Evolutionary conservation across 2,329 filamentous ascomycete genomes (phyloP), one percentile per base, ranked within the genome.

Genomic region (Knoxdaviesia proteae): DNA sequence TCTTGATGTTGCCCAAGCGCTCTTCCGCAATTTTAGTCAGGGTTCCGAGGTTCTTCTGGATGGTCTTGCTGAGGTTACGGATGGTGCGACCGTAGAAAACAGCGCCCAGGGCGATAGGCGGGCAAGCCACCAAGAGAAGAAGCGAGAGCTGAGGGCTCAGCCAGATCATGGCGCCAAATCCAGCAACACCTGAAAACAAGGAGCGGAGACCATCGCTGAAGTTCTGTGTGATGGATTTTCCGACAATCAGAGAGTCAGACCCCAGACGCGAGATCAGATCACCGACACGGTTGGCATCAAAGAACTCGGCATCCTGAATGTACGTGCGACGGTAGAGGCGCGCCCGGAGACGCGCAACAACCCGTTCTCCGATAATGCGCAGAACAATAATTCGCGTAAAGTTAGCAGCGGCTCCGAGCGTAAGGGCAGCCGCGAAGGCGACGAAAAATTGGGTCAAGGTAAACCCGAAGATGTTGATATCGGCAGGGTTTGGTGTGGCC

Each of bases 1-100:
- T 98, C 55, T 87, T 83, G 47, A 98, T 86, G 57, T 96, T 98
- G 44, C 90, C 88, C 29, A 98, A 65, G n/a, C 90, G 77, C 59
- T 98, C 92, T 63, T 98, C 92, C 0, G 90, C 90, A 56, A 98
- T 93, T 61, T 96, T 98, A 34, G 88, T 94, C 50, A 98, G 63
- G 1, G 82, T 82, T 50, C 90, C 90, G 8, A 98, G 63, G 51
- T 92, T 94, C 62, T 84, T 86, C 61, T 98, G 90, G 42, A 96
- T 94, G 50, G 84, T 79, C 41, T 88, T 77, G 56, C 86, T 94
- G 46, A 98, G 64, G 52, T 86, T 92, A 45, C 92, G 74, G 52
- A 96, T 87, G 32, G 81, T 70, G 49, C 88, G 74, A 46, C 90
- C 90, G 51, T 94, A 96, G 55, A 98, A 73, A 57, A 94, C 86